Percentiles rank a stretch among this genome's conserved stretches.
Conservation (phyloP, 2,329 filamentous ascomycete genomes). For the Colletotrichum cereale region DNA sequence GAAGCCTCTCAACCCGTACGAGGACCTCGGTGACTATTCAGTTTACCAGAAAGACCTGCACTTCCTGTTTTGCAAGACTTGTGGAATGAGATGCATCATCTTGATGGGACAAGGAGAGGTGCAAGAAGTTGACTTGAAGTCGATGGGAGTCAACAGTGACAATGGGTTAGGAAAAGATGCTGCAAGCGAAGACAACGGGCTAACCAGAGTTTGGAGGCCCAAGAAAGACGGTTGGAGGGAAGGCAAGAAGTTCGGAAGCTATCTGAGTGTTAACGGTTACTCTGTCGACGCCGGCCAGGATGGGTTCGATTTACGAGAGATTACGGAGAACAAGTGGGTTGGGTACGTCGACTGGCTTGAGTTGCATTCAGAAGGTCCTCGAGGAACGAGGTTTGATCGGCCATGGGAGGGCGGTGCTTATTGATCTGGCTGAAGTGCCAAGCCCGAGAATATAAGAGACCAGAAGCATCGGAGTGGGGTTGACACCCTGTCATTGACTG, state of each 20-base stretch:
- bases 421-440: not conserved
- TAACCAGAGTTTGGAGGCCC: conserved; percentile 48
- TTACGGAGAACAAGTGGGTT: conserved; percentile 51
- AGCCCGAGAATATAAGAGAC: not conserved
- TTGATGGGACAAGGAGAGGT: conserved; percentile 51
- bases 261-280: conserved; percentile 54
- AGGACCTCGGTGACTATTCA: conserved; percentile 56
- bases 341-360: conserved; percentile 44
- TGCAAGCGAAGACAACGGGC: not conserved
- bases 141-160: conserved; percentile 36
- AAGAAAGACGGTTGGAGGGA: conserved; percentile 47
- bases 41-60: conserved; percentile 47
- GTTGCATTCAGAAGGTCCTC: conserved; percentile 13
- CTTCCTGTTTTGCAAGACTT: conserved; percentile 62
- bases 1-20: conserved; percentile 53
- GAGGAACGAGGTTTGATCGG: conserved; percentile 24
- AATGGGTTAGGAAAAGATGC: conserved; percentile 1
- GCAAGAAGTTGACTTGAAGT: conserved; percentile 43
- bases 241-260: conserved; percentile 42
- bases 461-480: not conserved
- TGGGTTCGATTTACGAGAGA: conserved; percentile 53
- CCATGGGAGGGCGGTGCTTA: conserved; percentile 37
- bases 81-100: conserved; percentile 59
- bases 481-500: too few species aligned
- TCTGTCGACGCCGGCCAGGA: conserved; percentile 54